These are phyloP conservation scores for Lenwebbia sp. DNA, from an alignment of 345 rosid species.

Conservation along the genomic window DNA sequence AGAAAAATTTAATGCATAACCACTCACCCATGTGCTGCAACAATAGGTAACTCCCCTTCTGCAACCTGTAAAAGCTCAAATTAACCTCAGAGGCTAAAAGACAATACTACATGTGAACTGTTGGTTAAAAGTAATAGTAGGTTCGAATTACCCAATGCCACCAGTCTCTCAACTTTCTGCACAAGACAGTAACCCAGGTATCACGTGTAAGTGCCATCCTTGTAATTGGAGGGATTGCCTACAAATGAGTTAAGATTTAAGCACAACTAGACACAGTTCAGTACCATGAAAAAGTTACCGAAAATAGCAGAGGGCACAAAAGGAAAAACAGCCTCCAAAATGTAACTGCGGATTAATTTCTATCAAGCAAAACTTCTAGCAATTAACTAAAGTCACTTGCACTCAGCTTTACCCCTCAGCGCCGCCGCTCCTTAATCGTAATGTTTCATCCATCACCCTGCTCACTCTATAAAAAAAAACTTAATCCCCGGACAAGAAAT, in stretches of 20 bases:
- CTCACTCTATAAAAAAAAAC: background rate
- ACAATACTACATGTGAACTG: conserved; percentile 3
- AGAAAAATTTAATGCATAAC: background rate
- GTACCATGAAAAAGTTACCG: background rate
- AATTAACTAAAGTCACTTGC: background rate
- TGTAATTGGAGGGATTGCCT: conserved; percentile 91
- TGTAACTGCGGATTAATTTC: background rate
- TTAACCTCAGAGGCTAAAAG: conserved; percentile 7
- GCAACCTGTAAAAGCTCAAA: conserved; percentile 58
- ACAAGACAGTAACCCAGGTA: conserved; percentile 95
- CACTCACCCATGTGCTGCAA: conserved; percentile 95
- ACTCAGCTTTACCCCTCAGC: background rate
- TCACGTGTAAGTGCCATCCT: conserved; percentile 96
- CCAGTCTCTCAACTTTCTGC: conserved; percentile 97
- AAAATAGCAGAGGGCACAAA: background rate
- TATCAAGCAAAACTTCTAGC: background rate
- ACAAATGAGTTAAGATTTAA: conserved; percentile 2
- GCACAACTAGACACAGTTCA: background rate
- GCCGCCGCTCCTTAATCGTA: background rate
- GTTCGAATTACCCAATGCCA: conserved; percentile 91
- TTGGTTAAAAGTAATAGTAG: conserved; percentile 7
- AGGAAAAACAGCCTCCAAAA: background rate
- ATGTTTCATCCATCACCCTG: background rate
- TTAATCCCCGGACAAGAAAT: background rate
- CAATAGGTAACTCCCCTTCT: conserved; percentile 93